Evolutionary conservation across 106 monocot species (phyloP).

Genomic region (Hemerocallis citrina): DNA sequence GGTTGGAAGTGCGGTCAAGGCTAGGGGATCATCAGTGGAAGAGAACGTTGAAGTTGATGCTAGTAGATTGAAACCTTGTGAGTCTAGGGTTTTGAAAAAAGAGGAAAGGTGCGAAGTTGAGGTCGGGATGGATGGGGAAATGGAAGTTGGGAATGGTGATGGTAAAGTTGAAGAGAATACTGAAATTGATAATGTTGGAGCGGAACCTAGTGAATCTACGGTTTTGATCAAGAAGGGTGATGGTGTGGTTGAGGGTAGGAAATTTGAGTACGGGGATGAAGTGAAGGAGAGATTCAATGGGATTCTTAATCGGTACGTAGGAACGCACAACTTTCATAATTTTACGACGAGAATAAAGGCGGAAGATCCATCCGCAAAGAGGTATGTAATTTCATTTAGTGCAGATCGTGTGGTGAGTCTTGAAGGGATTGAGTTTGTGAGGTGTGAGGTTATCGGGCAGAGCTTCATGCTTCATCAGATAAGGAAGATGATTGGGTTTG

Average conservation of each 20-base stretch:
- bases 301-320: constrained; percentile 64
- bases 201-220: no score
- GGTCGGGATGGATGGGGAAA: not conserved
- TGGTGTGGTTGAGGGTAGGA: not conserved
- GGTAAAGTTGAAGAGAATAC: not conserved
- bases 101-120: not conserved
- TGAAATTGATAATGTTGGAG: no score
- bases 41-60: not conserved
- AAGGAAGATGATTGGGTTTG: constrained; percentile 92
- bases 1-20: not conserved
- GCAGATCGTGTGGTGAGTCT: constrained; percentile 49
- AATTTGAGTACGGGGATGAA: constrained; percentile 54
- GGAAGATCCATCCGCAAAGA: constrained; percentile 79
- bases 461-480: constrained; percentile 99
- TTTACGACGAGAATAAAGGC: constrained; percentile 93
- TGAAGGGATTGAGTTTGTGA: constrained; percentile 73
- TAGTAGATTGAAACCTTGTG: not conserved
- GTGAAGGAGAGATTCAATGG: constrained; percentile 66
- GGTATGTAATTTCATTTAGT: constrained; percentile 75
- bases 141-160: constrained; percentile 8
- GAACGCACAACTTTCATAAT: constrained; percentile 95
- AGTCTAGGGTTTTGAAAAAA: not conserved
- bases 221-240: no score
- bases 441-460: constrained; percentile 88
- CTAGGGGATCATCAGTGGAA: not conserved